Conservation (phyloP, 306 rosid genomes). For the Lathyrus oleraceus region DNA sequence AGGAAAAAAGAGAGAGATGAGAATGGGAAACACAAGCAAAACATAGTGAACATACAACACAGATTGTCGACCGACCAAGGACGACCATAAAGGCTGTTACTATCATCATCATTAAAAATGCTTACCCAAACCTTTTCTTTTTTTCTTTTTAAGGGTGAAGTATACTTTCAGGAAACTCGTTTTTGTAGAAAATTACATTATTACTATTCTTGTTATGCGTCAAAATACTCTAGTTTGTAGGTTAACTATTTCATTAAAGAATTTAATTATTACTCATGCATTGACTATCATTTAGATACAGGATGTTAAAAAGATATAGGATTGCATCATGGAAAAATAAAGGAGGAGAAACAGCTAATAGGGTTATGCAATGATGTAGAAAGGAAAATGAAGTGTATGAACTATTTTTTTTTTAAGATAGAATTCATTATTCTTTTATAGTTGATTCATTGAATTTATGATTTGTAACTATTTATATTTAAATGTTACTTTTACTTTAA, state of each 20-base stretch:
- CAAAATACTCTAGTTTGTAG: background rate
- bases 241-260: background rate
- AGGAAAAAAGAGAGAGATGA: background rate
- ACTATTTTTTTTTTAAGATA: too few relatives aligned
- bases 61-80: conserved; percentile 92
- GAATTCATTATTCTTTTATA: too few relatives aligned
- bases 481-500: too few relatives aligned
- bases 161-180: background rate
- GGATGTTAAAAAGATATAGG: too few relatives aligned
- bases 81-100: conserved; percentile 63
- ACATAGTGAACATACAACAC: conserved; percentile 69
- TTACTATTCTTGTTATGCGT: background rate
- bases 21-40: conserved; percentile 59
- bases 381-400: background rate
- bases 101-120: conserved; percentile 63
- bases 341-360: background rate
- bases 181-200: background rate
- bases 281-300: background rate
- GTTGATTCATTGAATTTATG: too few relatives aligned
- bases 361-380: background rate
- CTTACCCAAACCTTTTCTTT: conserved; percentile 41
- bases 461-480: too few relatives aligned
- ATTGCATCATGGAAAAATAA: too few relatives aligned
- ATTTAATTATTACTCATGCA: background rate
- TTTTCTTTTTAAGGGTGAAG: background rate